phyloP scores from a whole-genome alignment of 768 basidiomycete genomes.

The Phlegmacium glaucopus region DNA sequence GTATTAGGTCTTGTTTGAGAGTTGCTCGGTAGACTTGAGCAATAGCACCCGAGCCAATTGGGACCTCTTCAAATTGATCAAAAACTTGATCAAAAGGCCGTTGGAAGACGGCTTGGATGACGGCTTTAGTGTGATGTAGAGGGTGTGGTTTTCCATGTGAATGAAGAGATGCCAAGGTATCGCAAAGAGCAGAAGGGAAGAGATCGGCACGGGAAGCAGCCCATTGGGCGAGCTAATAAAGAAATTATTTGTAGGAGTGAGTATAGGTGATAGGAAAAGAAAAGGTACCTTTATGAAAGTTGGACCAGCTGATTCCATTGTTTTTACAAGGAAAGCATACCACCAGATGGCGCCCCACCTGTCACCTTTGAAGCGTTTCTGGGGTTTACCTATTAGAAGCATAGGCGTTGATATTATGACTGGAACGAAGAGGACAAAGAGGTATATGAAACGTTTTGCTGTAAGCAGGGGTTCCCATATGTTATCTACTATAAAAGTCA shows the following conservation, averaged over 20 bases:
- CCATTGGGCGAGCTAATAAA: slow-evolving; percentile 89
- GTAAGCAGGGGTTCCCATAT: slow-evolving; percentile 88
- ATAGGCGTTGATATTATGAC: slow-evolving; percentile 84
- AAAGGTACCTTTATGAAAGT: slow-evolving; percentile 87
- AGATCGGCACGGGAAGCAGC: slow-evolving; percentile 93
- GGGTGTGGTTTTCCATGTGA: slow-evolving; percentile 84
- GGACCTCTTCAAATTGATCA: slow-evolving; percentile 78
- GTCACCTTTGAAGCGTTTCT: slow-evolving; percentile 60
- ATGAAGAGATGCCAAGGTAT: slow-evolving; percentile 80
- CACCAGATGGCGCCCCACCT: slow-evolving; percentile 96
- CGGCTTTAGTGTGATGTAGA: slow-evolving; percentile 70
- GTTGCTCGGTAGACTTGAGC: slow-evolving; percentile 93
- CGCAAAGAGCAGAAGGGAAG: slow-evolving; percentile 84
- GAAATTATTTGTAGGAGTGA: slow-evolving; percentile 10
- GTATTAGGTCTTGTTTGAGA: slow-evolving; percentile 79
- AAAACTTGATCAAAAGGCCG: slow-evolving; percentile 86
- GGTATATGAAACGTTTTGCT: slow-evolving; percentile 74
- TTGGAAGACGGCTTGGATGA: slow-evolving; percentile 83
- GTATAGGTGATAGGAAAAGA: slow-evolving; percentile 1
- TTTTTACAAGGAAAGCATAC: slow-evolving; percentile 84
- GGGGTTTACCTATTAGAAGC: slow-evolving; percentile 64
- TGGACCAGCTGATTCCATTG: slow-evolving; percentile 94
- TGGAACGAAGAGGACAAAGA: slow-evolving; percentile 82
- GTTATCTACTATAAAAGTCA: slow-evolving; percentile 45
- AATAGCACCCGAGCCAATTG: slow-evolving; percentile 98